Evolutionary conservation across 2,329 filamentous ascomycete genomes (phyloP).

Genomic region (Clonostachys chloroleuca): DNA sequence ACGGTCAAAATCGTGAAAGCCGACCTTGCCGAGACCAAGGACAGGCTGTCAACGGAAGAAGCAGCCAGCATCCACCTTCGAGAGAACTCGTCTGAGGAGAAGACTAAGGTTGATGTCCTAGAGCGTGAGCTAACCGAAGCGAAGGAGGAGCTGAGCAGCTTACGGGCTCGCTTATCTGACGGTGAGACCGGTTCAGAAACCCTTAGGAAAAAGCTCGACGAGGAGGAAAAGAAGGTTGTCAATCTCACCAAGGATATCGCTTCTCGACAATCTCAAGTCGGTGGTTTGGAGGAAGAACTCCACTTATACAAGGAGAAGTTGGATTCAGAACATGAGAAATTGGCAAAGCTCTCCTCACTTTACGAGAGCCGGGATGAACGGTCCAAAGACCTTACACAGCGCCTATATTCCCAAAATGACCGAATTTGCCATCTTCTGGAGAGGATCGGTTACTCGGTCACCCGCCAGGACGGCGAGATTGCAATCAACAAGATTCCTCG

Average conservation of each 20-base stretch:
- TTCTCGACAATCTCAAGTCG: constrained; percentile 70
- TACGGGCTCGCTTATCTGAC: constrained; percentile 71
- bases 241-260: constrained; percentile 67
- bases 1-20: constrained; percentile 49
- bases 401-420: constrained; percentile 79
- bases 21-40: constrained; percentile 50
- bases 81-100: constrained; percentile 48
- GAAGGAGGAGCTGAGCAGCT: constrained; percentile 61
- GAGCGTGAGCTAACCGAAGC: constrained; percentile 58
- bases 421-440: constrained; percentile 80
- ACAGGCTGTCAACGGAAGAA: constrained; percentile 48
- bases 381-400: constrained; percentile 79
- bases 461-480: constrained; percentile 69
- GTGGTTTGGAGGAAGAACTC: constrained; percentile 72
- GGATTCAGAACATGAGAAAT: constrained; percentile 45
- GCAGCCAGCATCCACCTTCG: constrained; percentile 43
- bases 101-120: constrained; percentile 47
- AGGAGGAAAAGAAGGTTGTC: constrained; percentile 69
- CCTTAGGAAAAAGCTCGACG: constrained; percentile 68
- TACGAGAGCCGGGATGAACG: constrained; percentile 67
- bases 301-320: constrained; percentile 63
- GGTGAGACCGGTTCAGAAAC: constrained; percentile 81
- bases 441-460: constrained; percentile 78
- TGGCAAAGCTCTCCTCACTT: constrained; percentile 46
- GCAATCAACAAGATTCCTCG: constrained; percentile 67